Conservation (phyloP, 106 monocot genomes). For the Dioscorea alata region DNA sequence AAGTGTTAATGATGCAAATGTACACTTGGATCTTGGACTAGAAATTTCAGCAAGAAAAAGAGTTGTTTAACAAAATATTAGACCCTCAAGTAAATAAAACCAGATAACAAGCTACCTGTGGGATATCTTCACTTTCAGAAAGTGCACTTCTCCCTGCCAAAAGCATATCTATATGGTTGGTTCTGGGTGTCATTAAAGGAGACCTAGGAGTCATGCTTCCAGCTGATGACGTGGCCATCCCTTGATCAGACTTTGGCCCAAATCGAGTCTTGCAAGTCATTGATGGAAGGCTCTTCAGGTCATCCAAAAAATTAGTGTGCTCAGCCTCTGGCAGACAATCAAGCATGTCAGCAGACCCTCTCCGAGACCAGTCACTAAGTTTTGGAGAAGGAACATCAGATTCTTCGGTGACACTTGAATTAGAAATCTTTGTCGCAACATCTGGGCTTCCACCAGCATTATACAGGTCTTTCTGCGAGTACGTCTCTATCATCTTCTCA, state of each 20-base stretch:
- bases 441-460: slow-evolving; percentile 68
- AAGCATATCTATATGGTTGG: slow-evolving; percentile 80
- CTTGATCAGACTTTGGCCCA: slow-evolving; percentile 94
- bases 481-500: slow-evolving; percentile 75
- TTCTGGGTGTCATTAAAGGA: slow-evolving; percentile 78
- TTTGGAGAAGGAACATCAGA: slow-evolving; percentile 82
- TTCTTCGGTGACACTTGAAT: slow-evolving; percentile 69
- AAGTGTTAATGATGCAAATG: no score
- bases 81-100: not conserved
- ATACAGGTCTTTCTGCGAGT: slow-evolving; percentile 49
- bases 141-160: slow-evolving; percentile 61
- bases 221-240: slow-evolving; percentile 91
- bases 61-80: no score
- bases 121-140: slow-evolving; percentile 81
- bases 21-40: no score
- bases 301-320: slow-evolving; percentile 56
- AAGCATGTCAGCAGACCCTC: slow-evolving; percentile 84
- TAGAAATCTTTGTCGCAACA: slow-evolving; percentile 43
- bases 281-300: slow-evolving; percentile 65
- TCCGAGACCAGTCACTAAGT: slow-evolving; percentile 72
- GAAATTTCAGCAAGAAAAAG: no score
- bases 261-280: slow-evolving; percentile 98
- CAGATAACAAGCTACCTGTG: slow-evolving; percentile 47
- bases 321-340: slow-evolving; percentile 86
- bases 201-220: slow-evolving; percentile 97